phyloP scores from a whole-genome alignment of 2,329 filamentous ascomycete genomes.

The Sclerotinia trifoliorum region DNA sequence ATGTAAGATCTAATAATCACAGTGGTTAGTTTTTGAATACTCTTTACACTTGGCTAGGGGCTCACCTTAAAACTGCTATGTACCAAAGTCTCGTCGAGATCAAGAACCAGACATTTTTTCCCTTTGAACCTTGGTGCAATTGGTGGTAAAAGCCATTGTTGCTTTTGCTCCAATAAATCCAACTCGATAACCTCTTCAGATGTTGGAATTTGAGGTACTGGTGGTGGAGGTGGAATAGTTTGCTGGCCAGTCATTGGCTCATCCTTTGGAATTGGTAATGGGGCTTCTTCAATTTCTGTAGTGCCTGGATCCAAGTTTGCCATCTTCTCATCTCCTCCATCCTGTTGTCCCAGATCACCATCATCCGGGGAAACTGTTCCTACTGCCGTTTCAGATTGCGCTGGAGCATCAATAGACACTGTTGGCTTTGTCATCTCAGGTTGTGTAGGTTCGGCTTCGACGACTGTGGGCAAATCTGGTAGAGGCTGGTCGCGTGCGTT shows the following conservation, averaged over 20 bases:
- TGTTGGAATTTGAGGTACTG: constrained; percentile 34
- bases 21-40: constrained; percentile 18
- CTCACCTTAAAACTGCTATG: constrained; percentile 97
- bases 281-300: constrained; percentile 31
- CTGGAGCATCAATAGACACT: constrained; percentile 21
- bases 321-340: constrained; percentile 34
- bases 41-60: constrained; percentile 16
- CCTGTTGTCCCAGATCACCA: constrained; percentile 27
- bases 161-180: constrained; percentile 37
- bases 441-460: constrained; percentile 33
- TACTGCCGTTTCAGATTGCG: constrained; percentile 5
- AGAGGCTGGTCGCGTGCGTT: constrained; percentile 36
- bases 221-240: constrained; percentile 32
- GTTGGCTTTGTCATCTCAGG: constrained; percentile 30
- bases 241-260: constrained; percentile 29
- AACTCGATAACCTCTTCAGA: constrained; percentile 29
- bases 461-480: constrained; percentile 38
- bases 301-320: constrained; percentile 31
- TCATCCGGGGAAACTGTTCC: not conserved
- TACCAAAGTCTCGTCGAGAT: constrained; percentile 93
- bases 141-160: constrained; percentile 67
- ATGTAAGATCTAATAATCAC: constrained; percentile 71
- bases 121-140: constrained; percentile 76
- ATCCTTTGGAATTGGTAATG: constrained; percentile 30
- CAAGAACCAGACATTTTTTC: constrained; percentile 90